These are phyloP conservation scores for Mitragyna speciosa DNA, from an alignment of 257 asterid genomes.

Conservation along the genomic window DNA sequence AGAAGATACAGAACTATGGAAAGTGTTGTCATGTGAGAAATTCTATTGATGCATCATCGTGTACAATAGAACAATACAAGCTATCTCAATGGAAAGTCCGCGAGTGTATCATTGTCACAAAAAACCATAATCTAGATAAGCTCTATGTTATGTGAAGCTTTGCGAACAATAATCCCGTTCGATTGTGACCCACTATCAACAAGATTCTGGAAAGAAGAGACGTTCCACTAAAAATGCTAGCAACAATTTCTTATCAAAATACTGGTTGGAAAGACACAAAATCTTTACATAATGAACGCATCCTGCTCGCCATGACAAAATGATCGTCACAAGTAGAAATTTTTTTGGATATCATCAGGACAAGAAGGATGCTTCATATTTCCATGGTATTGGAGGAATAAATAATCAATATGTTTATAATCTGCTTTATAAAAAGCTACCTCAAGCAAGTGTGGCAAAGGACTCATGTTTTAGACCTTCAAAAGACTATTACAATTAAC, in stretches of 20 bases:
- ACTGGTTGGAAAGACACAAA: not conserved
- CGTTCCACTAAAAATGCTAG: not conserved
- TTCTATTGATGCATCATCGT: conserved; percentile 1
- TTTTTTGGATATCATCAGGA: not conserved
- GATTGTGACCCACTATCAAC: not conserved
- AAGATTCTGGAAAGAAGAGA: not conserved
- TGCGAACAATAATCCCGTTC: not conserved
- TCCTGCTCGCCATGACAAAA: not conserved
- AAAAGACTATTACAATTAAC: not conserved
- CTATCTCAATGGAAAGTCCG: not conserved
- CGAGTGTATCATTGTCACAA: not conserved
- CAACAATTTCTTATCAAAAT: not conserved
- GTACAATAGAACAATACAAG: not conserved
- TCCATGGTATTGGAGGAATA: not conserved
- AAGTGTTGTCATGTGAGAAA: not conserved
- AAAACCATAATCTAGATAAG: not conserved
- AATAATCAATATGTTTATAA: not conserved
- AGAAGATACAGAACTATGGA: not conserved
- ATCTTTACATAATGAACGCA: not conserved
- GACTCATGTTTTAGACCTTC: not conserved
- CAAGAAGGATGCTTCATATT: not conserved
- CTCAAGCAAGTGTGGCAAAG: not conserved
- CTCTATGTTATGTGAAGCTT: not conserved
- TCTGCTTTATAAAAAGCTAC: not conserved
- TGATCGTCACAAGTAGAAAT: not conserved